phyloP scores from a whole-genome alignment of 1,284 basidiomycete genomes.

The Ganoderma sp. region DNA sequence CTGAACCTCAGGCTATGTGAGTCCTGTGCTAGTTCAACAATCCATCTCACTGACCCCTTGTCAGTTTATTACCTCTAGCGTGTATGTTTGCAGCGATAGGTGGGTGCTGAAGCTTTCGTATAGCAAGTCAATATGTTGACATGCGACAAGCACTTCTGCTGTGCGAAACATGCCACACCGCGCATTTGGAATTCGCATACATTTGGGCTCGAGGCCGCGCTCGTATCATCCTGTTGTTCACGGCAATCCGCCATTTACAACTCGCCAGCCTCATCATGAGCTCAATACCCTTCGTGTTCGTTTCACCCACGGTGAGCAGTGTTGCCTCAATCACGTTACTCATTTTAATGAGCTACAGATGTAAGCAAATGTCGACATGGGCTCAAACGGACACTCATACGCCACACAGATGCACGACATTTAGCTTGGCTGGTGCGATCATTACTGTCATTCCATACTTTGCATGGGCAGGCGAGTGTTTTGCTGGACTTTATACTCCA shows the following conservation, averaged over 20 bases:
- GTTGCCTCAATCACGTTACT: too few species aligned
- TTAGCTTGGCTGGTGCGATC: not conserved
- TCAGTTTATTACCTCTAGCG: not conserved
- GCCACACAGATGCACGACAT: not conserved
- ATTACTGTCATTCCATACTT: not conserved
- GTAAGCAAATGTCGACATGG: not conserved
- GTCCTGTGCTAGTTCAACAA: not conserved
- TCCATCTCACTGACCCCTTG: not conserved
- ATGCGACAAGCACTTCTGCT: not conserved
- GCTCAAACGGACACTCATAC: not conserved
- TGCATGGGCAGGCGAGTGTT: not conserved
- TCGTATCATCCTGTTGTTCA: not conserved
- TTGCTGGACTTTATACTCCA: too few species aligned
- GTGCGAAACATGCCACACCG: not conserved
- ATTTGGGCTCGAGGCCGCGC: not conserved
- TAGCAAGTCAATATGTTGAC: not conserved
- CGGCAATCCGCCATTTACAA: not conserved
- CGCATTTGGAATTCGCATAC: not conserved
- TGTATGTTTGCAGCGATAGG: not conserved
- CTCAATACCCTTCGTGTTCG: not conserved
- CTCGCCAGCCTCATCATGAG: not conserved
- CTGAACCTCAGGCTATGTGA: not conserved
- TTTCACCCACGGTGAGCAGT: not conserved
- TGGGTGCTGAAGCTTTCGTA: not conserved
- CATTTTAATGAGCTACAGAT: not conserved